Conservation (phyloP, 441 rosid genomes). For the Croton laevigatus region DNA sequence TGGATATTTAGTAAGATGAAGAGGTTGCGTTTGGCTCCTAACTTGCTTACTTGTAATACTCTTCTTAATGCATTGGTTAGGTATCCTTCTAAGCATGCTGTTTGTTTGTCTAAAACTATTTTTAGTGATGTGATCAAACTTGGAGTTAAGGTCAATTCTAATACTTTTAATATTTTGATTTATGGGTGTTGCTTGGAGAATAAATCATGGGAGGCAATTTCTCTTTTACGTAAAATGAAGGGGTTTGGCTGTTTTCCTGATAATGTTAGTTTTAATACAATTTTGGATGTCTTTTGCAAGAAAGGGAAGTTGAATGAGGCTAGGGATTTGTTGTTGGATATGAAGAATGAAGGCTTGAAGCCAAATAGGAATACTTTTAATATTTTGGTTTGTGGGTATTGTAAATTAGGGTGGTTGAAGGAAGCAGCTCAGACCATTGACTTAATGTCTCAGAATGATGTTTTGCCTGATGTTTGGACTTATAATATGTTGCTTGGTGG, state of each 20-base stretch:
- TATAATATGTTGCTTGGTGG: slow-evolving; percentile 74
- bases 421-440: slow-evolving; percentile 70
- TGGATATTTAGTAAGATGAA: slow-evolving; percentile 68
- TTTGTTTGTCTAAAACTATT: slow-evolving; percentile 48
- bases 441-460: slow-evolving; percentile 54
- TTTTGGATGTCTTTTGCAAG: slow-evolving; percentile 67
- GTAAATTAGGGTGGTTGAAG: slow-evolving; percentile 67
- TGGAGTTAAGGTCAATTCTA: slow-evolving; percentile 46
- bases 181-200: slow-evolving; percentile 67
- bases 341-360: slow-evolving; percentile 55
- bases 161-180: slow-evolving; percentile 65
- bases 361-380: slow-evolving; percentile 64
- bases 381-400: slow-evolving; percentile 66
- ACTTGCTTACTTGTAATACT: slow-evolving; percentile 59
- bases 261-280: slow-evolving; percentile 65
- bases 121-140: slow-evolving; percentile 50
- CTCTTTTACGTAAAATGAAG: slow-evolving; percentile 46
- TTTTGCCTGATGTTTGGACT: slow-evolving; percentile 63
- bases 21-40: slow-evolving; percentile 54
- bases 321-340: slow-evolving; percentile 59
- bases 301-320: slow-evolving; percentile 71
- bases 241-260: slow-evolving; percentile 60
- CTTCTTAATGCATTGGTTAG: slow-evolving; percentile 64
- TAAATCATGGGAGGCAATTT: slow-evolving; percentile 50
- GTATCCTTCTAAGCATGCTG: slow-evolving; percentile 56